Evolutionary conservation across 306 rosid genomes (phyloP).

Genomic region (Sphenostylis stenocarpa): DNA sequence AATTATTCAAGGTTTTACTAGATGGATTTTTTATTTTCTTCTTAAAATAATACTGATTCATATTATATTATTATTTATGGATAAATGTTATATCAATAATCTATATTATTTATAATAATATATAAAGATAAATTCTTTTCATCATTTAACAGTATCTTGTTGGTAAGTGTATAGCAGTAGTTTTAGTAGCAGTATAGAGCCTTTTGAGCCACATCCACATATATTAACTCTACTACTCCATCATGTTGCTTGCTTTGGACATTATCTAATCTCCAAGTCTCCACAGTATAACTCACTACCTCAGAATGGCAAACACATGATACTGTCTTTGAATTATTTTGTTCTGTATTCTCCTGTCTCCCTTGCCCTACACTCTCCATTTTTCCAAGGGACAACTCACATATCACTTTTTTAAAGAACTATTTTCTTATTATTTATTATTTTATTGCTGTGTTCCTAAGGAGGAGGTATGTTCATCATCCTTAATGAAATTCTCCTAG

Average conservation of each 20-base stretch:
- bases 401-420: constrained; percentile 21
- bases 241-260: constrained; percentile 15
- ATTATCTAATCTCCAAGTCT: neutral
- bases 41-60: no score
- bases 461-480: constrained; percentile 37
- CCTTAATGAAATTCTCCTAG: constrained; percentile 18
- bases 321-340: constrained; percentile 43
- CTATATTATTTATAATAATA: no score
- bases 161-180: no score
- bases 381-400: constrained; percentile 2
- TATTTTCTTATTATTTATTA: neutral
- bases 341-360: constrained; percentile 34
- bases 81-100: no score
- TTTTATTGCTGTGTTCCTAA: constrained; percentile 35
- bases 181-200: no score
- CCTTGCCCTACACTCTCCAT: constrained; percentile 36
- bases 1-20: no score
- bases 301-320: constrained; percentile 55
- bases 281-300: constrained; percentile 36
- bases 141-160: no score
- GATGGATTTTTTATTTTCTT: no score
- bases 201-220: no score
- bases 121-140: no score
- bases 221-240: neutral
- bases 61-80: no score